Percentiles rank a stretch among this genome's conserved stretches.
Evolutionary conservation across 2,329 filamentous ascomycete genomes (phyloP).

Genomic region (Monilinia fructigena): DNA sequence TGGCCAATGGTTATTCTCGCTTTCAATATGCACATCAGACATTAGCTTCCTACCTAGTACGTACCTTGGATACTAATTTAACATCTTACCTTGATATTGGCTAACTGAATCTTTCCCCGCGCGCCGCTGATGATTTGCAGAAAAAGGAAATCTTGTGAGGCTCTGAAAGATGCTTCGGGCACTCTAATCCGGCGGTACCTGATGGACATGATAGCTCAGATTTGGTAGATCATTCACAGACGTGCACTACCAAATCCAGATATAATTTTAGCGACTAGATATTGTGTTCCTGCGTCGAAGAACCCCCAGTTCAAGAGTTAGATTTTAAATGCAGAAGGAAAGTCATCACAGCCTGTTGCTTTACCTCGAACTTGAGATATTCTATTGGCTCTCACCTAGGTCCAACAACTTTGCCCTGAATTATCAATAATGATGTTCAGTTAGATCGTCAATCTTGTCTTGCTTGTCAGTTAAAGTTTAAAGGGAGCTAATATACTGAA

Average conservation of each 20-base stretch:
- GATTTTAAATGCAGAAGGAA: conserved; percentile 22
- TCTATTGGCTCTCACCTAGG: conserved; percentile 5
- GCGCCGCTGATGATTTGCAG: conserved; percentile 21
- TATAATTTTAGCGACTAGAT: conserved; percentile 20
- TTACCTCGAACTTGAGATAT: conserved; percentile 10
- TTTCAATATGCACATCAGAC: conserved; percentile 20
- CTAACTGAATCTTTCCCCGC: conserved; percentile 9
- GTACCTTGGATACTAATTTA: neutral
- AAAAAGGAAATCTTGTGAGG: conserved; percentile 20
- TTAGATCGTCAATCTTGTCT: conserved; percentile 26
- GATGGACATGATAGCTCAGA: conserved; percentile 24
- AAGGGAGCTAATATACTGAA: conserved; percentile 29
- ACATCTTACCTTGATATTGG: conserved; percentile 1
- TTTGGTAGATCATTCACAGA: conserved; percentile 22
- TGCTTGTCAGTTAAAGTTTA: conserved; percentile 30
- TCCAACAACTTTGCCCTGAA: neutral
- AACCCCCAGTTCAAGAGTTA: conserved; percentile 16
- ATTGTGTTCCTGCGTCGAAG: conserved; percentile 23
- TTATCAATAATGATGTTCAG: conserved; percentile 11
- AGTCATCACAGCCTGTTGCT: conserved; percentile 25
- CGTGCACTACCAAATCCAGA: conserved; percentile 22
- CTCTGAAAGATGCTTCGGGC: conserved; percentile 21
- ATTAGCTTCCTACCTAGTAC: neutral
- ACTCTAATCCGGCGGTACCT: conserved; percentile 20
- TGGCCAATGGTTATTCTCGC: conserved; percentile 14